Evolutionary conservation across 371 early-diverging fungal species (phyloP), one percentile per base, ranked within the genome.

Genomic region (Syncephalastrum monosporum): DNA sequence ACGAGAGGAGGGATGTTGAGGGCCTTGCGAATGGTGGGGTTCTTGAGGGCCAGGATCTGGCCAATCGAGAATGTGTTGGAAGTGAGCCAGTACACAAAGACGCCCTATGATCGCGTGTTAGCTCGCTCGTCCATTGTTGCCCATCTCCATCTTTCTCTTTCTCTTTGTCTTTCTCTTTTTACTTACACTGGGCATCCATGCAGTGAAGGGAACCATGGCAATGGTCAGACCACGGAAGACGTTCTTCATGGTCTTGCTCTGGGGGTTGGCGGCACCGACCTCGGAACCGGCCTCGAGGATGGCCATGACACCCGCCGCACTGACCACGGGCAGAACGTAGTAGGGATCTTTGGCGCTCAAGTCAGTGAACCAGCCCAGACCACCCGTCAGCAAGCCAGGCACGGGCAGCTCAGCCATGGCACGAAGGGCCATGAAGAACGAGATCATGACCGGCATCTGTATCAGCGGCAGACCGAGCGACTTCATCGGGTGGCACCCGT

Each of bases 81-180:
- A 16, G 88, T 81, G 49, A 91, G 68, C 93, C 93, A 94, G 71
- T 94, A 94, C 29, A 93, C 77, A 74, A 93, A 92, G 17, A 96
- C 82, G 19, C 81, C 84, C 88, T 89, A 57, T 48, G 47, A 47
- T 41, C 3, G 5, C 38, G 45, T 47, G 45, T 47, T 5, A 7
- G 12, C 27, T 51, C 14, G 21, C 21, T 21, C 0, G 2, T 21
- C 2, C 21, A 21, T 21, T 21, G 21, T n/a, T n/a, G n/a, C n/a
- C n/a, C n/a, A n/a, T 24, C 10, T 17, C 12, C 16, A 5, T 21
- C 29, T 25, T 50, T 29, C 21, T 44, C 21, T 55, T 0, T 23
- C 14, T 24, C 10, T 27, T 17, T 29, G 13, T 21, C 29, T 25
- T 50, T 29, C 19, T 44, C n/a, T 55, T 0, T 23, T 16, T 5